Conservation (phyloP, 2,329 filamentous ascomycete genomes). For the Botrytis tulipae region DNA sequence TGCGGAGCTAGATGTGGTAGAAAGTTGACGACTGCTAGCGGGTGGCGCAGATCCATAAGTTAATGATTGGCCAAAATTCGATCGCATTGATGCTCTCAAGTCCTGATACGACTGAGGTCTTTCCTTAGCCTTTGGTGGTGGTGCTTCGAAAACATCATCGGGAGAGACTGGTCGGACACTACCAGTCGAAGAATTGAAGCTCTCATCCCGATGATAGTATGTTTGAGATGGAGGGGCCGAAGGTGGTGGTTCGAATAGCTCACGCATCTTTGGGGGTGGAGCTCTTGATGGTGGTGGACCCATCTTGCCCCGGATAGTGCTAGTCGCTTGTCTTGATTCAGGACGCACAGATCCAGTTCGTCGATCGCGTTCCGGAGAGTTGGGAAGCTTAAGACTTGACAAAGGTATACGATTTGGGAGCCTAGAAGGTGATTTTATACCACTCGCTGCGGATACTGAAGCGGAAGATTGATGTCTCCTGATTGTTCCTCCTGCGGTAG, state of each 20-base stretch:
- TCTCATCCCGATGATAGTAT: slow-evolving; percentile 50
- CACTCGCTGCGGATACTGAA: slow-evolving; percentile 21
- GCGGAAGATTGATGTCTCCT: slow-evolving; percentile 34
- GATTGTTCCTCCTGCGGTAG: slow-evolving; percentile 44
- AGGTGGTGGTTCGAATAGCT: slow-evolving; percentile 58
- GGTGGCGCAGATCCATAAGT: slow-evolving; percentile 33
- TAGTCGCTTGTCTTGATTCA: slow-evolving; percentile 34
- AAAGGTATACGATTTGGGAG: slow-evolving; percentile 70
- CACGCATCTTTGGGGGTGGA: slow-evolving; percentile 90
- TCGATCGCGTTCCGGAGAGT: slow-evolving; percentile 70
- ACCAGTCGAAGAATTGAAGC: slow-evolving; percentile 48
- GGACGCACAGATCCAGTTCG: slow-evolving; percentile 30
- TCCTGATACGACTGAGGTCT: slow-evolving; percentile 43
- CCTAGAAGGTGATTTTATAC: slow-evolving; percentile 58
- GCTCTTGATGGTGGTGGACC: slow-evolving; percentile 59
- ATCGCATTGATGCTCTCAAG: slow-evolving; percentile 44
- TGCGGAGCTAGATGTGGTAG: slow-evolving; percentile 63
- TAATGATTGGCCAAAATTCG: slow-evolving; percentile 37
- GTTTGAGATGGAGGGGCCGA: slow-evolving; percentile 51
- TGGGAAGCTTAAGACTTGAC: slow-evolving; percentile 67
- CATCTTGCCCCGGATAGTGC: slow-evolving; percentile 43
- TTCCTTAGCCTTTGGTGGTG: slow-evolving; percentile 41
- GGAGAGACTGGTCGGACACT: slow-evolving; percentile 62
- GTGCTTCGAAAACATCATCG: slow-evolving; percentile 85
- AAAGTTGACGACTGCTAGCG: slow-evolving; percentile 60